A percentile compares a stretch with the other conserved stretches of the same genome.
phyloP scores from a whole-genome alignment of 2,329 filamentous ascomycete genomes.

The Aspergillus sp. region DNA sequence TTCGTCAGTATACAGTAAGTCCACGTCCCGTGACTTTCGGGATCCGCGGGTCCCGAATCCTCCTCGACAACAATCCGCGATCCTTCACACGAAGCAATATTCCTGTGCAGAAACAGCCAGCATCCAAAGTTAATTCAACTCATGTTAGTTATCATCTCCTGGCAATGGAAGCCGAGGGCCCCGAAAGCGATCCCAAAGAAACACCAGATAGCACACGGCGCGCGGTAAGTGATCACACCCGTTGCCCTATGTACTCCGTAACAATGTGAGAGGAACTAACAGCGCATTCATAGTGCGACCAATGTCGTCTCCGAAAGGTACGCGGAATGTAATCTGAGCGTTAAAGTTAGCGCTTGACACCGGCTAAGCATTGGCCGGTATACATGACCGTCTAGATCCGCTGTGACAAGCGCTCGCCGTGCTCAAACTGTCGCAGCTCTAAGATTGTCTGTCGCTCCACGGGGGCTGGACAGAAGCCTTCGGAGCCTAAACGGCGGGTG shows the following conservation, averaged over 20 bases:
- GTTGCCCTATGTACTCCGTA: not conserved
- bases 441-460: slow-evolving; percentile 31
- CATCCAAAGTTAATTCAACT: not conserved
- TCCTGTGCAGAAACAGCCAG: not conserved
- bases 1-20: too few species aligned
- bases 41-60: slow-evolving; percentile 11
- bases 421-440: slow-evolving; percentile 34
- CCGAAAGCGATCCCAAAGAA: slow-evolving; percentile 19
- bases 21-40: slow-evolving; percentile 4
- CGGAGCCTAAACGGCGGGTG: slow-evolving; percentile 32
- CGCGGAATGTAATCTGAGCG: not conserved
- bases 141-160: not conserved
- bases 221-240: slow-evolving; percentile 19
- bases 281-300: slow-evolving; percentile 21
- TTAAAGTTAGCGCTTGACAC: not conserved
- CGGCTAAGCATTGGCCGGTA: too few species aligned
- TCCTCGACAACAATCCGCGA: not conserved
- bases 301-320: slow-evolving; percentile 29
- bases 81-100: not conserved
- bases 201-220: slow-evolving; percentile 15
- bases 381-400: slow-evolving; percentile 23
- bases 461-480: slow-evolving; percentile 25
- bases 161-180: slow-evolving; percentile 24
- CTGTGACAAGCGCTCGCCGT: slow-evolving; percentile 36
- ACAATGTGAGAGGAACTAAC: slow-evolving; percentile 1